A percentile compares a stretch with the other conserved stretches of the same genome.
Evolutionary conservation across 805 yeast genomes (phyloP).

Genomic region (Cephaloascus fragrans): DNA sequence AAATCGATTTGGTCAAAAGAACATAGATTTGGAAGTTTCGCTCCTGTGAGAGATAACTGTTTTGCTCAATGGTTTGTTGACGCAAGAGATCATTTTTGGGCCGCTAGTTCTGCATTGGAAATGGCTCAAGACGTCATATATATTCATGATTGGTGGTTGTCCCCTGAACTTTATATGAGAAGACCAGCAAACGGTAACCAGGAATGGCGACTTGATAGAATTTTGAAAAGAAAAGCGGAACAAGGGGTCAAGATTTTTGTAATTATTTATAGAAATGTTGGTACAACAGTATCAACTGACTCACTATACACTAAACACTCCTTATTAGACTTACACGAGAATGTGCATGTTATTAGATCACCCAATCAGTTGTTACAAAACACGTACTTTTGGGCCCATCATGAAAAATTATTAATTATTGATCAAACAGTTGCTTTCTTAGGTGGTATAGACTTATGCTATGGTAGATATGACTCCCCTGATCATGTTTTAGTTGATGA

Average conservation of each 20-base stretch:
- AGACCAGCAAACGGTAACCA: constrained; percentile 95
- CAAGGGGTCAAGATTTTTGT: constrained; percentile 92
- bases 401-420: constrained; percentile 80
- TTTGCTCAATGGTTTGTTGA: constrained; percentile 97
- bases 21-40: constrained; percentile 82
- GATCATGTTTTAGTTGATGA: constrained; percentile 89
- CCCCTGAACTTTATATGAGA: constrained; percentile 88
- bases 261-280: constrained; percentile 89
- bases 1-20: constrained; percentile 62
- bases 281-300: constrained; percentile 85
- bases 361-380: constrained; percentile 92
- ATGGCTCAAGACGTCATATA: constrained; percentile 91
- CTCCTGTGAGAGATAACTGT: constrained; percentile 79
- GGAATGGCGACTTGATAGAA: constrained; percentile 83
- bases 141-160: constrained; percentile 98
- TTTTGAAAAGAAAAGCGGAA: constrained; percentile 81
- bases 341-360: constrained; percentile 83
- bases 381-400: constrained; percentile 98
- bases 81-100: constrained; percentile 90
- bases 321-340: constrained; percentile 71
- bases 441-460: constrained; percentile 95
- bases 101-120: constrained; percentile 81
- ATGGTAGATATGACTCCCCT: constrained; percentile 93
- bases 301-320: constrained; percentile 94
- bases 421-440: constrained; percentile 85